Evolutionary conservation across 2,329 filamentous ascomycete species (phyloP).

Genomic region (Tolypocladium ovalisporum): DNA sequence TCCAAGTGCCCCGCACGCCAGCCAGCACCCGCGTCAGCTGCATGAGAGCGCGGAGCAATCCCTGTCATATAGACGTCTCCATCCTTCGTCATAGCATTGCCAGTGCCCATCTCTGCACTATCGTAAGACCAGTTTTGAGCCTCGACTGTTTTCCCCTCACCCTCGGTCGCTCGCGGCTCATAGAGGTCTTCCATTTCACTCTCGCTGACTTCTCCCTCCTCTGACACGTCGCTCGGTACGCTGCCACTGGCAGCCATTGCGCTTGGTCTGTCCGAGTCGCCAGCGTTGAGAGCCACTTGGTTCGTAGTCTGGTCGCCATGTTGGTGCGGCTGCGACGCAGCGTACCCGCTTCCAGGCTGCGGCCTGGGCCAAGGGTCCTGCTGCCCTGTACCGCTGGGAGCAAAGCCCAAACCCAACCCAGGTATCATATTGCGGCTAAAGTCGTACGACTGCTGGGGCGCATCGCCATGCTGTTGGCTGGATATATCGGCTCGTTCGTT

Average conservation of each 20-base stretch:
- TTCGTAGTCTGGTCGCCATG: not conserved
- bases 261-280: not conserved
- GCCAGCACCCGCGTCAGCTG: not conserved
- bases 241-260: constrained; percentile 2
- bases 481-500: not conserved
- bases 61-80: not conserved
- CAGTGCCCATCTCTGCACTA: not conserved
- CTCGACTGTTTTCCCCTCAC: not conserved
- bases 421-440: constrained; percentile 16
- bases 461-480: not conserved
- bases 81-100: not conserved
- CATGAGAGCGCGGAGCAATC: not conserved
- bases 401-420: constrained; percentile 19
- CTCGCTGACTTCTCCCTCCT: constrained; percentile 73
- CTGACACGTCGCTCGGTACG: constrained; percentile 20
- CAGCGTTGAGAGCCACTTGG: not conserved
- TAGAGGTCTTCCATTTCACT: constrained; percentile 49
- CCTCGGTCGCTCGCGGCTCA: constrained; percentile 23
- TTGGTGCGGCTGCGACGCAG: constrained; percentile 1
- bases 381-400: constrained; percentile 7
- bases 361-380: constrained; percentile 8
- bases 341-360: not conserved
- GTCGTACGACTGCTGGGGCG: constrained; percentile 1
- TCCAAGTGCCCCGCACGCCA: not conserved
- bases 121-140: not conserved